These are phyloP conservation scores for Penicillium cinerascens DNA, from an alignment of 495 filamentous ascomycete species.

Conservation along the genomic window DNA sequence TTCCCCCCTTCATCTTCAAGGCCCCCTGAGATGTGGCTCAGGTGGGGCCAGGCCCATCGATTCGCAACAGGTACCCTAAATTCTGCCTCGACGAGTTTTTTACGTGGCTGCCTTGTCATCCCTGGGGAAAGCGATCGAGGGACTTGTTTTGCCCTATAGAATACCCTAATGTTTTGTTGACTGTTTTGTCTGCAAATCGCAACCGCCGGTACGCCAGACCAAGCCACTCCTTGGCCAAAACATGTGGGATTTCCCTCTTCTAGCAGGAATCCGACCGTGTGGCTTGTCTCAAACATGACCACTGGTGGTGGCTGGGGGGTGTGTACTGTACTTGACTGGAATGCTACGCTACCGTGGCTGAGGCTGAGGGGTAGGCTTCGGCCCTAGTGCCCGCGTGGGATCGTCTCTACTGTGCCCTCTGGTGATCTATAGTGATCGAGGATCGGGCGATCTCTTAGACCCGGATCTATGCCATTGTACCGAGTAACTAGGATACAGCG, in stretches of 20 bases:
- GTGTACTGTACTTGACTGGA: background rate
- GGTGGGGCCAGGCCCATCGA: background rate
- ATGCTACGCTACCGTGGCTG: background rate
- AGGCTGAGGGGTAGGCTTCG: background rate
- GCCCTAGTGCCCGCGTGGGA: background rate
- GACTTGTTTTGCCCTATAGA: too few relatives aligned
- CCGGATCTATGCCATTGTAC: background rate
- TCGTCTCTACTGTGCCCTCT: background rate
- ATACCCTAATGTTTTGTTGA: too few relatives aligned
- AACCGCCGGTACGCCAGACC: too few relatives aligned
- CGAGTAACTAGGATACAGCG: background rate
- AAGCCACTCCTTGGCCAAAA: background rate
- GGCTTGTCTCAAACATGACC: background rate
- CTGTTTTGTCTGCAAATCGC: too few relatives aligned
- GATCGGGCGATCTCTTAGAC: background rate
- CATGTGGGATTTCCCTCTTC: background rate
- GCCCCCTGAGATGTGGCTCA: background rate
- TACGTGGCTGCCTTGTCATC: background rate
- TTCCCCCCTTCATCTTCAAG: background rate
- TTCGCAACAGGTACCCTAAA: background rate
- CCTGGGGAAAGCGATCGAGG: too few relatives aligned
- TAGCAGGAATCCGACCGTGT: background rate
- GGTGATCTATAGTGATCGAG: background rate
- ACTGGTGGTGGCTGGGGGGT: slow-evolving; percentile 3
- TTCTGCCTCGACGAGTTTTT: background rate